Percentiles rank a stretch among this genome's conserved stretches.
Conservation (phyloP, 2,329 filamentous ascomycete genomes). For the Sarocladium strictum region DNA sequence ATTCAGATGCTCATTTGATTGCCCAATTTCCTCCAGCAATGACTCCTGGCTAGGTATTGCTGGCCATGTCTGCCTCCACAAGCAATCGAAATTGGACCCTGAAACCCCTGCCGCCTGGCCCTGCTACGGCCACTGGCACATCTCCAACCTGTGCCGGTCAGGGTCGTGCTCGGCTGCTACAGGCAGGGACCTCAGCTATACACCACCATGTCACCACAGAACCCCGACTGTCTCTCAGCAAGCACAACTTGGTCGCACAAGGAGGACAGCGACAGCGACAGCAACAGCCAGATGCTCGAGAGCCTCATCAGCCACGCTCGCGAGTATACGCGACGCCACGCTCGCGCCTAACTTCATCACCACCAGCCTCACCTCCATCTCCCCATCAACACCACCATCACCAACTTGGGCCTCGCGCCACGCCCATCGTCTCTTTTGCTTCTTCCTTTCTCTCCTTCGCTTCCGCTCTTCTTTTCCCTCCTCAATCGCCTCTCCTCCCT, state of each 20-base stretch:
- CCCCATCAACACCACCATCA: conserved; percentile 7
- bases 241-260: no score
- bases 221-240: not conserved
- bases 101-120: conserved; percentile 1
- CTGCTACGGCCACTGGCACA: not conserved
- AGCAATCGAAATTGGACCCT: conserved; percentile 8
- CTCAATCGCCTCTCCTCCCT: not conserved
- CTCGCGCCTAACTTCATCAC: not conserved
- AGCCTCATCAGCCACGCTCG: not conserved
- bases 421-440: conserved; percentile 9
- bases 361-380: not conserved
- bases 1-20: not conserved
- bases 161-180: not conserved
- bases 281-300: no score
- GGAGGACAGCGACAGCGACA: not conserved
- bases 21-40: not conserved
- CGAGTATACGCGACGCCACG: not conserved
- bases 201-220: not conserved
- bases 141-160: no score
- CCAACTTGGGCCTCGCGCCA: not conserved
- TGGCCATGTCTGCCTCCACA: conserved; percentile 3
- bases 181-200: not conserved
- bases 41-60: not conserved
- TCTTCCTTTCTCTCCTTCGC: conserved; percentile 10
- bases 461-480: conserved; percentile 8